Evolutionary conservation across 192 early-diverging fungal species (phyloP), one percentile per base, ranked within the genome.

Genomic region (Helicostylum pulchrum): DNA sequence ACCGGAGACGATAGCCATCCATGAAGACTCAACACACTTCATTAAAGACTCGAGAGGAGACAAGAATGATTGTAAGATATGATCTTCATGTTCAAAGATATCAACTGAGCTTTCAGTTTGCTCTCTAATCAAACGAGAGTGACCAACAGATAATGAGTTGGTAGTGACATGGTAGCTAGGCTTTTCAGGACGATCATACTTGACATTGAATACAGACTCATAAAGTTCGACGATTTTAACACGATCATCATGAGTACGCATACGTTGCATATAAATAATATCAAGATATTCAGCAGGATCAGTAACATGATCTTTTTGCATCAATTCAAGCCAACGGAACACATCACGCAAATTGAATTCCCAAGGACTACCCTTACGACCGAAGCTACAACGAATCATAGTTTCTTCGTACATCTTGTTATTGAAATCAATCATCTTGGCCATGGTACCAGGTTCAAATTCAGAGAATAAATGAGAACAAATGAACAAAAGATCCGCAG

Each of bases 261-360:
- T 91, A 54, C 94, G 83, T 53, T 95, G 94, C 49, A 90, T 68
- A 61, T 95, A 99, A 53, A 99, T 82, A 62, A 94, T 84, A 53
- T 91, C 84, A 14, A 97, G 72, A 57, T 83, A 93, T 48, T 87
- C 79, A 7, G 76, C 69, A 19, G 92, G 92, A 48, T 84, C 70
- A 46, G 65, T 64, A 20, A 80, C 77, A 20, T 74, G 59, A 47
- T 77, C 66, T 54, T 79, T 78, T n/a, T 76, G 70, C 71, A 90
- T 82, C 19, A 97, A 73, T 43, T 97, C 91, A 62, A 99, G 79
- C 88, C 96, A 96, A 31, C 97, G 87, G 72, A 92, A 85, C 26
- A 96, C 89, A 80, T 99, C 97, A n/a, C 97, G 90, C 65, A 99
- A 71, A 66, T 99, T 99, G 74, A 98, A 99, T 67, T 99, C 97